Conservation (phyloP, 2,329 filamentous ascomycete genomes). For the Cyclaneusma minus region DNA sequence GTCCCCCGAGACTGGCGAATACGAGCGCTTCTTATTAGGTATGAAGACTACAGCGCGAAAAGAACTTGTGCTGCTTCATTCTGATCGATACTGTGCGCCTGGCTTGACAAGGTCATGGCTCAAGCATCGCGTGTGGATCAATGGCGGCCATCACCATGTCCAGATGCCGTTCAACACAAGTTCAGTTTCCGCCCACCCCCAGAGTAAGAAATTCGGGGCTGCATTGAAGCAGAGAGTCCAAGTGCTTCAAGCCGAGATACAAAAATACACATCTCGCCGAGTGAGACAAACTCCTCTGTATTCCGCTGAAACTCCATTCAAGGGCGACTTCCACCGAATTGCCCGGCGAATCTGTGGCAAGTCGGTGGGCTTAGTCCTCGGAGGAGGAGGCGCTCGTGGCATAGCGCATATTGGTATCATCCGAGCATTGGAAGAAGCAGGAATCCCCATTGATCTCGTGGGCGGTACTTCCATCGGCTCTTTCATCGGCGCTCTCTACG, state of each 20-base stretch:
- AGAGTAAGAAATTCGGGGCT: constrained; percentile 64
- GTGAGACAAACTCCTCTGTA: constrained; percentile 83
- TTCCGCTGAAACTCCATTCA: constrained; percentile 80
- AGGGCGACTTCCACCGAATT: constrained; percentile 90
- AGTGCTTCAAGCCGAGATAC: constrained; percentile 88
- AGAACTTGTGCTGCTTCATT: constrained; percentile 76
- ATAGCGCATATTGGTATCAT: constrained; percentile 92
- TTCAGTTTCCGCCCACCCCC: constrained; percentile 59
- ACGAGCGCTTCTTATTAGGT: constrained; percentile 87
- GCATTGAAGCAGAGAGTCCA: constrained; percentile 87
- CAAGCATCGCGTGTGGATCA: constrained; percentile 90
- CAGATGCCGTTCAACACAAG: constrained; percentile 82
- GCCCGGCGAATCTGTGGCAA: constrained; percentile 84
- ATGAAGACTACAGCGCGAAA: constrained; percentile 96
- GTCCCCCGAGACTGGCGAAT: constrained; percentile 83
- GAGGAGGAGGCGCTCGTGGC: constrained; percentile 82
- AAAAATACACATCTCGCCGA: constrained; percentile 91
- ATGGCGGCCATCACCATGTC: constrained; percentile 91
- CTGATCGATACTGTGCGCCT: constrained; percentile 72
- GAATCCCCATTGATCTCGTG: constrained; percentile 88
- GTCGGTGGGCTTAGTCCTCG: constrained; percentile 84
- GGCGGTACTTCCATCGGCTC: constrained; percentile 93
- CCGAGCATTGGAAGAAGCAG: constrained; percentile 84
- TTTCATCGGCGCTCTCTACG: constrained; percentile 90
- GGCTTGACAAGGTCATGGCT: constrained; percentile 84